phyloP scores from a whole-genome alignment of 73 alveolate species.

The Paramecium octaurelia region DNA sequence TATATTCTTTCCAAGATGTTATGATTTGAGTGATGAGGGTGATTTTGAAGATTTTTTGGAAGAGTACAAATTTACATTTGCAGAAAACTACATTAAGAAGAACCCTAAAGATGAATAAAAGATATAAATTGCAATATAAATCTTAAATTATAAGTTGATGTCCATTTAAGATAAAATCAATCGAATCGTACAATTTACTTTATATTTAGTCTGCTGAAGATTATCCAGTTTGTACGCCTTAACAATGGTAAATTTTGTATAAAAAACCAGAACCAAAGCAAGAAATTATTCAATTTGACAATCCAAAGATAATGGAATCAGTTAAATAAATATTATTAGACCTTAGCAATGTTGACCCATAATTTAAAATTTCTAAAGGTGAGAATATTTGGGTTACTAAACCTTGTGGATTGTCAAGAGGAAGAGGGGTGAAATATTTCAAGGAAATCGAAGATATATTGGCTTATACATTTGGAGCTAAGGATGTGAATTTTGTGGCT shows the following conservation, averaged over 20 bases:
- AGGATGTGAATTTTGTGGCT: slow-evolving; percentile 82
- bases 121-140: neutral
- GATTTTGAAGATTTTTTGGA: slow-evolving; percentile 62
- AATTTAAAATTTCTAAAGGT: slow-evolving; percentile 71
- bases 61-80: slow-evolving; percentile 53
- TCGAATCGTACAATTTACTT: neutral
- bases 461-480: slow-evolving; percentile 73
- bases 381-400: slow-evolving; percentile 92
- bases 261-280: neutral
- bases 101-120: neutral
- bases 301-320: neutral
- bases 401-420: slow-evolving; percentile 94
- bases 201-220: neutral
- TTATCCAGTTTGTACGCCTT: slow-evolving; percentile 41
- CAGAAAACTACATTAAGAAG: slow-evolving; percentile 42
- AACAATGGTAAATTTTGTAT: slow-evolving; percentile 36
- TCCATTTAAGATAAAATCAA: slow-evolving; percentile 2
- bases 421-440: slow-evolving; percentile 88
- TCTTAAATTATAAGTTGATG: neutral
- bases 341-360: slow-evolving; percentile 55
- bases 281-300: neutral
- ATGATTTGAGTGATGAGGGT: slow-evolving; percentile 56
- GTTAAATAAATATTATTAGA: neutral
- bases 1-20: slow-evolving; percentile 57
- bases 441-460: slow-evolving; percentile 80